Base-by-base conservation (phyloP, 495 filamentous ascomycete genomes). In the Achaetomiella virescens region DNA sequence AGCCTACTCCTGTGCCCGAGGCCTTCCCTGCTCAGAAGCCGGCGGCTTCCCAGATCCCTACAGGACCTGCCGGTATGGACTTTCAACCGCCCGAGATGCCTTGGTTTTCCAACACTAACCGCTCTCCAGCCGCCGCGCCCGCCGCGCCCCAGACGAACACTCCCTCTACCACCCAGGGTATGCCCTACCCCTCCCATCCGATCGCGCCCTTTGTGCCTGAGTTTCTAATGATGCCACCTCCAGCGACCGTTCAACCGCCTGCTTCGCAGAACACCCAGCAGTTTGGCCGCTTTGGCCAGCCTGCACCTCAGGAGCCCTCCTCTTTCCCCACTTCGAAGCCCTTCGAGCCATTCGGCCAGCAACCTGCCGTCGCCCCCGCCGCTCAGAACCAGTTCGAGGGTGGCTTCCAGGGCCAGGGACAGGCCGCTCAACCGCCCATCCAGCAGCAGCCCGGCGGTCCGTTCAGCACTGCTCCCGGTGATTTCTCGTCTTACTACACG, bases 341-440 rank as follows among this genome's bases (percentile, higher is more conserved):
- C 18, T 97, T 90, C 70, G 92, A 98, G 63, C 79, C 87, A 2
- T 98, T 95, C 71, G 81, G 78, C 48, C 89, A 92, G 63, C 90
- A 91, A 55, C 53, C 37, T 61, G 50, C 73, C 58, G 44, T 79
- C 70, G 63, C 70, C 54, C 54, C 78, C 59, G 66, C 72, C 29
- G 52, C 71, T 7, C 69, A 75, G 52, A 76, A 64, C 56, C 72
- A 80, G 51, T 70, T 65, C 41, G 67, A 70, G 48, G 52, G 47
- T 25, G 72, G 71, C 61, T 81, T 78, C 66, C 70, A 75, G 31
- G 75, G 79, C 33, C 81, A 86, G 63, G 76, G 79, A 40, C 89
- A 90, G 63, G 70, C 77, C 15, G 78, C 82, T 38, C 76, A 73
- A 50, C 67, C 74, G 21, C 76, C 74, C 40, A 72, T 76, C 49